Conservation (phyloP, 805 yeast genomes). For the Wickerhamomyces xylosicus region DNA sequence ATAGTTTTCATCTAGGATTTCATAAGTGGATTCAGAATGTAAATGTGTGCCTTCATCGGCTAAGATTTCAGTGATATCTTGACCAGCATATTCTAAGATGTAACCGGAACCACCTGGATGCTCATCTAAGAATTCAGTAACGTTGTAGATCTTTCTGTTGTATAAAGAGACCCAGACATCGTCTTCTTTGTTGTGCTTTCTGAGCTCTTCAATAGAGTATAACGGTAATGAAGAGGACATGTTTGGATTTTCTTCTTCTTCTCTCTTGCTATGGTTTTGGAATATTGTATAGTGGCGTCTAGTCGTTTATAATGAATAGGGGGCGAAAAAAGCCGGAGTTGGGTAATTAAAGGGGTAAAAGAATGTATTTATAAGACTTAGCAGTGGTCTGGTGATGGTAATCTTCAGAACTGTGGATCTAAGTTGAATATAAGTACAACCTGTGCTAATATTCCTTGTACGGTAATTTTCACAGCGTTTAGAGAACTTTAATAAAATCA, state of each 20-base stretch:
- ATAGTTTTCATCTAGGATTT: constrained; percentile 72
- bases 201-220: constrained; percentile 41
- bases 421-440: too few species aligned
- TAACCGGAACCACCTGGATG: constrained; percentile 84
- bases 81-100: constrained; percentile 68
- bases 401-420: too few species aligned
- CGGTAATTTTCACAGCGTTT: too few species aligned
- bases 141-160: constrained; percentile 75
- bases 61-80: constrained; percentile 75
- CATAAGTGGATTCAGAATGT: constrained; percentile 81
- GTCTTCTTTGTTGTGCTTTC: constrained; percentile 34
- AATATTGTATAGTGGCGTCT: too few species aligned
- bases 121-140: constrained; percentile 45
- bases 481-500: too few species aligned
- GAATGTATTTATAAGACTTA: too few species aligned
- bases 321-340: too few species aligned
- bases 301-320: too few species aligned
- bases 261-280: too few species aligned
- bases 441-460: too few species aligned
- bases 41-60: constrained; percentile 63
- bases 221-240: constrained; percentile 37
- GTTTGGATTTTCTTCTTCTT: background rate
- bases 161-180: constrained; percentile 79
- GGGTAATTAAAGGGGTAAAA: too few species aligned
- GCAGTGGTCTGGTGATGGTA: too few species aligned